Base-by-base conservation (phyloP, 306 rosid genomes). In the Lathyrus oleraceus region DNA sequence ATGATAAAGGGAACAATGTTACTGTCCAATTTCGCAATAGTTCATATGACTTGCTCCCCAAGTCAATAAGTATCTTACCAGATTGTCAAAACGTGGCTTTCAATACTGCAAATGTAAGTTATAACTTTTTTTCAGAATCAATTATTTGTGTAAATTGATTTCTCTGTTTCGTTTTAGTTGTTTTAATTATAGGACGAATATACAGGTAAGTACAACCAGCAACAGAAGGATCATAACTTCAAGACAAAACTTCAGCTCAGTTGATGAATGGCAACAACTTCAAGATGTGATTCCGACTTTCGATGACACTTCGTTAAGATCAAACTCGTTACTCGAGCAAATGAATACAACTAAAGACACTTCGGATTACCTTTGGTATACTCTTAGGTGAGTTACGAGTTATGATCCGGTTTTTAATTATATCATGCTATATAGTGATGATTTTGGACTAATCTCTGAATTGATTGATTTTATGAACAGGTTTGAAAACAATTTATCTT, bases 351-450 rank as follows among this genome's bases (percentile, higher is more conserved):
- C 92, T 30, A 89, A 89, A 80, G 96, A 89, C 56, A 62, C 61
- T 76, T 83, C 90, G 5, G 96, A 89, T 76, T 89, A 89, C 70
- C 85, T 87, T 69, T 89, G 96, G 96, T 82, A 87, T 63, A 83
- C 84, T 64, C 32, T 82, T 45, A 81, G 92, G 96, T 79, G 79
- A 79, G 82, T 48, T 27, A 38, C 40, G 19, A 35, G 10, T 35
- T 25, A 25, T n/a, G n/a, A n/a, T n/a, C n/a, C n/a, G n/a, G n/a
- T n/a, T n/a, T n/a, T n/a, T n/a, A n/a, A 35, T 35, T 35, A 2
- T 35, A 35, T 35, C 39, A 7, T 35, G 10, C 10, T 15, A 16
- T 15, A 8, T 27, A 20, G 4, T 60, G 36, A 43, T 60, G 59
- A 72, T 32, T 62, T 62, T 53, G 65, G 58, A 76, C 27, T 30